phyloP scores from a whole-genome alignment of 2,329 filamentous ascomycete species.

The Epichloe festucae region DNA sequence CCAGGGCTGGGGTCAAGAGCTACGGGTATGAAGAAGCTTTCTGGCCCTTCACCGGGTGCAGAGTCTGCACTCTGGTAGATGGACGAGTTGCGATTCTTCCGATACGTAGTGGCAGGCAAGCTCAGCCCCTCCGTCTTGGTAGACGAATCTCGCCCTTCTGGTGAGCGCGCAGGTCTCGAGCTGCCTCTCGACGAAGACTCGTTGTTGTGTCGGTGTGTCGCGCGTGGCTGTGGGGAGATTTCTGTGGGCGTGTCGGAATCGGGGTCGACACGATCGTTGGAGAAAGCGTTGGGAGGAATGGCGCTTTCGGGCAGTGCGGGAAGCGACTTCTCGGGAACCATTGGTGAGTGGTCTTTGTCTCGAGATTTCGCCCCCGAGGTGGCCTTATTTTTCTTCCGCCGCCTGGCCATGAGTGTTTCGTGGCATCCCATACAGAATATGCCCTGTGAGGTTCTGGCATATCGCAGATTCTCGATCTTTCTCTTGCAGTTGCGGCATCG shows the following conservation, averaged over 20 bases:
- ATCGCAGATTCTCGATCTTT: constrained; percentile 96
- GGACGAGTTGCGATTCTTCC: constrained; percentile 62
- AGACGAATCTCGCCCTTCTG: constrained; percentile 36
- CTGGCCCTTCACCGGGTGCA: constrained; percentile 39
- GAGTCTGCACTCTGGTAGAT: constrained; percentile 40
- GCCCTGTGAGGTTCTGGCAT: constrained; percentile 92
- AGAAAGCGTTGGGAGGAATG: constrained; percentile 48
- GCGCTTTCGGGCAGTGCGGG: constrained; percentile 78
- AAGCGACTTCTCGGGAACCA: constrained; percentile 80
- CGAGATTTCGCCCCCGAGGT: constrained; percentile 43
- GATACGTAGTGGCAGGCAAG: constrained; percentile 64
- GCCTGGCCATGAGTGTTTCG: constrained; percentile 86
- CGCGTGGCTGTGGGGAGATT: constrained; percentile 49
- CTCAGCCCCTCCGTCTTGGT: constrained; percentile 45
- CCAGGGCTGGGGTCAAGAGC: constrained; percentile 58
- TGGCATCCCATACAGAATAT: constrained; percentile 99
- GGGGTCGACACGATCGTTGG: constrained; percentile 43
- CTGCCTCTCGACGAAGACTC: constrained; percentile 44
- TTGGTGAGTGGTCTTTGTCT: constrained; percentile 50
- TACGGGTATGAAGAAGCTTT: constrained; percentile 66
- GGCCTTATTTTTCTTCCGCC: constrained; percentile 74
- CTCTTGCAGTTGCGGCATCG: constrained; percentile 95
- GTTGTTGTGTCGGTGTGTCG: constrained; percentile 34
- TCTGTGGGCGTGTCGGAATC: constrained; percentile 58
- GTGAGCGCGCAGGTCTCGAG: constrained; percentile 39